These are phyloP conservation scores for Sporisorium graminicola DNA, from an alignment of 1,284 basidiomycete species.

Conservation along the genomic window DNA sequence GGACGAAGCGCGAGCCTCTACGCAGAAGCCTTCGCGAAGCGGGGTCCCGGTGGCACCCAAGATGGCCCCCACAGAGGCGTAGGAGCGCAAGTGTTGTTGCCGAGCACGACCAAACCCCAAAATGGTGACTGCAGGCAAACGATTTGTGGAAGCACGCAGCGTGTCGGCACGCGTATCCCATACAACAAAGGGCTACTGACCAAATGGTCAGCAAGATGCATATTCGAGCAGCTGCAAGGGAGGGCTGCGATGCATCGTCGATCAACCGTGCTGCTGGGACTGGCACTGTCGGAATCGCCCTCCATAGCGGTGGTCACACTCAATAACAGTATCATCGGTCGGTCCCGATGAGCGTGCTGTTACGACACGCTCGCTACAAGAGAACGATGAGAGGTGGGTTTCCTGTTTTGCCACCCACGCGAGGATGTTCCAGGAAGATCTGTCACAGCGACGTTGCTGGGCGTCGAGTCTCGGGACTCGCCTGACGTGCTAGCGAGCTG, in stretches of 20 bases:
- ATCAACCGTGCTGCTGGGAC: background rate
- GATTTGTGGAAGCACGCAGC: too few species aligned
- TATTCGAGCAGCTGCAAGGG: background rate
- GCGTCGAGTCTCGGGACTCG: conserved; percentile 1
- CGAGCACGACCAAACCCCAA: too few species aligned
- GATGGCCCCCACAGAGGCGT: too few species aligned
- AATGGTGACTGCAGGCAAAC: too few species aligned
- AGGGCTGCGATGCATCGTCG: background rate
- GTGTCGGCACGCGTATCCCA: background rate
- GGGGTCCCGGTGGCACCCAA: too few species aligned
- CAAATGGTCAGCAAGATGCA: background rate
- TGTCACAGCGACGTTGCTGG: conserved; percentile 1
- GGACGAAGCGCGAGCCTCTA: background rate
- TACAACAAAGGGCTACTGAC: background rate
- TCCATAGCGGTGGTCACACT: background rate
- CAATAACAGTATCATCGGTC: background rate
- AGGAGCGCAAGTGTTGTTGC: too few species aligned
- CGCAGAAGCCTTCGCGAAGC: background rate
- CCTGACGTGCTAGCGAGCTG: conserved; percentile 4
- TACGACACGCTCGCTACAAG: background rate
- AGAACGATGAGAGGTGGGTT: background rate
- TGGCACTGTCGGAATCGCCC: background rate
- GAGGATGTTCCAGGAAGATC: conserved; percentile 6
- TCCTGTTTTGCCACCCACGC: conserved; percentile 4
- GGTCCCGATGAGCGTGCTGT: background rate